Evolutionary conservation across 2,329 filamentous ascomycete species (phyloP), one percentile per base, ranked within the genome.

Genomic region (Alternaria ventricosa): DNA sequence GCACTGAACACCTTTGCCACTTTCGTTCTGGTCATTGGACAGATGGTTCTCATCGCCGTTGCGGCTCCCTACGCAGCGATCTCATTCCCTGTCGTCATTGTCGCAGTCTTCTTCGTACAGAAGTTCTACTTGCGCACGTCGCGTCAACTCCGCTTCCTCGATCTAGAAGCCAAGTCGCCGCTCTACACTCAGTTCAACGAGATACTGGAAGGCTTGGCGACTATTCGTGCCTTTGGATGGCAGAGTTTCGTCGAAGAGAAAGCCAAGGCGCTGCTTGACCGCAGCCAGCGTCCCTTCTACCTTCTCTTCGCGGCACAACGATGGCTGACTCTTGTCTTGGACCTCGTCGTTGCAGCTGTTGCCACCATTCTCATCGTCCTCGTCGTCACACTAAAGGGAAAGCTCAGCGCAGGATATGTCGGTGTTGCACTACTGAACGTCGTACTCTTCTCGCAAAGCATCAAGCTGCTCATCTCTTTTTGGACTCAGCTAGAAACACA

Each of bases 401-500:
- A 78, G 15, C 75, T 86, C 12, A 81, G 81, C 50, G 80, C 83
- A 3, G 85, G 84, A 23, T 84, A 82, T 49, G 81, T 87, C 6
- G 87, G 86, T 61, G 80, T 88, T 8, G 85, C 85, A 0, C 74
- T 88, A 12, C 74, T 87, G 23, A 86, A 86, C 58, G 81, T 87
- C 36, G 83, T 88, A 25, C 75, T 82, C 22, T 87, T 88, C 73
- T 87, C 83, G 46, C 80, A 84, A 46, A 83, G 80, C 55, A 80
- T 88, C 61, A 85, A 84, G 60, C 72, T 83, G 10, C 73, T 87
- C n/a, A 80, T 87, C 8, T 74, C 81, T 0, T 83, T 81, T 49
- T 89, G 87, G 86, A 88, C 87, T 0, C 81, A 82, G 45, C 77
- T 89, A 15, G 87, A 89, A 67, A 89, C 86, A 0, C 83, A 84